A percentile compares a stretch with the other conserved stretches of the same genome.
Conservation (phyloP, 108 stramenopile genomes). For the Schizochytrium sp. region DNA sequence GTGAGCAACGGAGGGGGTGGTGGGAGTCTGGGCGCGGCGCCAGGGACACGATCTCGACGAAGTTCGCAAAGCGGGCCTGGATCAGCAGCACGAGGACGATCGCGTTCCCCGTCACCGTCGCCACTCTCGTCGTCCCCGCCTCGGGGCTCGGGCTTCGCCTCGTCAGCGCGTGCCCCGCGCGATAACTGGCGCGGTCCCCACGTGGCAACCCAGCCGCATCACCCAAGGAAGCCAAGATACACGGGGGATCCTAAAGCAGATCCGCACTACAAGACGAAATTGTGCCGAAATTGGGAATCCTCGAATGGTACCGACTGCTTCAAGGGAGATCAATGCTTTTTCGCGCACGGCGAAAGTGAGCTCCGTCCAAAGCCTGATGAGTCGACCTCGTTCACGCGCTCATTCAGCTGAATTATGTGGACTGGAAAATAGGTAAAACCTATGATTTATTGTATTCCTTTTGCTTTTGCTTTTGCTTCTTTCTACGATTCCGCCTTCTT, state of each 20-base stretch:
- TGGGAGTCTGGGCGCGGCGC: neutral
- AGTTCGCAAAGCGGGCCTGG: neutral
- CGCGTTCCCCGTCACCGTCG: neutral
- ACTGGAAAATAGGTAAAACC: too few relatives aligned
- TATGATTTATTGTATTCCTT: too few relatives aligned
- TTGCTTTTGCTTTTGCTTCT: too few relatives aligned
- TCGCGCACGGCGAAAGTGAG: neutral
- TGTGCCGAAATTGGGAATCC: neutral
- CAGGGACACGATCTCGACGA: neutral
- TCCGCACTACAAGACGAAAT: neutral
- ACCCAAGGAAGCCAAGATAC: neutral
- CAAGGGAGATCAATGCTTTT: neutral
- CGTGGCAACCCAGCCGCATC: neutral
- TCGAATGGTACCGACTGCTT: neutral
- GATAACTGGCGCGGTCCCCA: neutral
- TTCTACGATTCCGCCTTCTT: too few relatives aligned
- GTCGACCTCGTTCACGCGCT: neutral
- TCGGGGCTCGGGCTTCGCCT: neutral
- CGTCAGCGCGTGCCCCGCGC: neutral
- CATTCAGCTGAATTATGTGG: too few relatives aligned
- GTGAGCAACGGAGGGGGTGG: too few relatives aligned
- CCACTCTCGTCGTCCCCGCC: neutral
- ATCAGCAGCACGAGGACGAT: neutral
- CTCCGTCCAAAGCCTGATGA: neutral
- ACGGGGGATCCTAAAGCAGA: neutral